Base-by-base conservation (phyloP, 306 rosid genomes). In the Cotoneaster glaucophyllus region DNA sequence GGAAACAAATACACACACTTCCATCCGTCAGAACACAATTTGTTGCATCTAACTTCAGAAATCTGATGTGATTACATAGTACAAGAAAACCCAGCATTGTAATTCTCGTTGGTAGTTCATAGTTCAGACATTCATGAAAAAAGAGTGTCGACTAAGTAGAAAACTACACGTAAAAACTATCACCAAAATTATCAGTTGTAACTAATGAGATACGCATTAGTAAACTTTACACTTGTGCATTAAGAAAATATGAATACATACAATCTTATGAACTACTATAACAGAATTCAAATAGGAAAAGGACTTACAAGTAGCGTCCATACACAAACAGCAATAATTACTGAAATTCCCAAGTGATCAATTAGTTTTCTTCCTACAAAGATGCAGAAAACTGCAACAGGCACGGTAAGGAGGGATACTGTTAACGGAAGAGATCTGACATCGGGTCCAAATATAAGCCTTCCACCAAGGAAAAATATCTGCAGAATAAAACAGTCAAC, bases 361-460 rank as follows among this genome's bases (percentile, higher is more conserved):
- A 77, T 13, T 12, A 82, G 82, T 73, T 82, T 77, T 59, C 79
- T 73, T 5, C 67, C 85, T 41, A 82, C 85, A 68, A 82, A 67
- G 76, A 45, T 69, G 39, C 85, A 82, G 78, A 82, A 82, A 73
- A 77, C 62, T 58, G 75, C 75, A 52, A 73, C 54, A 17, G 85
- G 85, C 41, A 21, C 81, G 11, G 64, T 65, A 32, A 82, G 68
- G 70, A 82, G 85, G 57, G 53, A 66, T 12, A 82, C 61, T 3
- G 85, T 82, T 67, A 82, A 72, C 29, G 66, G 52, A n/a, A 82
- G 61, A 32, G 85, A 77, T 68, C 85, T 82, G 12, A 73, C 78
- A 82, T 82, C 85, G 2, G 85, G 85, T 73, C 85, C 85, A 13
- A 82, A 82, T 77, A 82, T 67, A 67, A 82, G 78, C 78, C 85